Base-by-base conservation (phyloP, 306 rosid species). In the cucumber (Cucumis sativus) region DNA sequence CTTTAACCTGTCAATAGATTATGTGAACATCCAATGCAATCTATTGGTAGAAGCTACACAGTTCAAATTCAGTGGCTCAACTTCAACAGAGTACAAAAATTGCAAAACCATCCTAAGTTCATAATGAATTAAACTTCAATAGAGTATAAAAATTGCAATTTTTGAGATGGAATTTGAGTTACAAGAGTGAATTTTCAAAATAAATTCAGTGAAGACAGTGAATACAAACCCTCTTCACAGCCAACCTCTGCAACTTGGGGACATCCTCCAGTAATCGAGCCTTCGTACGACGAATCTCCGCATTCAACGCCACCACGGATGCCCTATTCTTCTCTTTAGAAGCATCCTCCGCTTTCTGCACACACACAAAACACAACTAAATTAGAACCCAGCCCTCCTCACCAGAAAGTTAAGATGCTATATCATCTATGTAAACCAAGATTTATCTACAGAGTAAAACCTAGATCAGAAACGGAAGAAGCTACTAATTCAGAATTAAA, bases 201-300 rank as follows among this genome's bases (percentile, higher is more conserved):
- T 13, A 43, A 66, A n/a, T n/a, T 23, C 9, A 16, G 21, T 55
- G 30, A 78, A 52, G 52, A 51, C 13, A 71, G 14, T 10, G 59
- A 63, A 70, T 40, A 78, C 79, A 16, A 69, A 92, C 99, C 97
- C 91, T 92, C 82, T 96, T 92, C 4, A 92, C 35, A 74, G 99
- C 98, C 84, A 96, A 79, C 45, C 92, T 88, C 92, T 92, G 98
- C 92, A 96, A 83, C 80, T 96, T 96, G 70, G 99, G 98, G 35
- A 96, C 92, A 85, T 96, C 99, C 80, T 96, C 99, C 30, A 89
- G 83, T 85, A 96, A 87, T 60, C 97, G 83, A 81, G 97, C 90
- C 84, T 96, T 96, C 20, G 92, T 92, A 58, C 98, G 93, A 81
- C 99, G 99, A 88, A 96, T 87, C 91, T 96, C 99, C 3, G 98